Percentiles rank a stretch among this genome's conserved stretches.
Evolutionary conservation across 2,329 filamentous ascomycete genomes (phyloP).

Genomic region (Aureobasidium sp.): DNA sequence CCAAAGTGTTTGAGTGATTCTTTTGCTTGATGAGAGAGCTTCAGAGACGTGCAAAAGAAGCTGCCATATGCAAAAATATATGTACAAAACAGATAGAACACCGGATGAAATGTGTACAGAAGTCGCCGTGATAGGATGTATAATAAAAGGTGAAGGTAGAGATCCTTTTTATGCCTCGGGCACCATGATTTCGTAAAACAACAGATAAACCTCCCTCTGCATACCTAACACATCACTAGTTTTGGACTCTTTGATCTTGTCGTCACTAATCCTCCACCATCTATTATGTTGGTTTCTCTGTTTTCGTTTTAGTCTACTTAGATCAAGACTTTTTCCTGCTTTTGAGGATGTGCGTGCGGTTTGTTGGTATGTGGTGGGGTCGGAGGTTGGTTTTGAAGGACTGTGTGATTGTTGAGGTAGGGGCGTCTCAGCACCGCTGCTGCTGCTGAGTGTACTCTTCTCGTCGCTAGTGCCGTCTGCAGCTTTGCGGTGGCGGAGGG

Average conservation of each 20-base stretch:
- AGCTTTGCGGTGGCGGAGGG: not conserved
- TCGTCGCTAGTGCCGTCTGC: not conserved
- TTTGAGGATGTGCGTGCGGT: constrained; percentile 2
- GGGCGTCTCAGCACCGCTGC: not conserved
- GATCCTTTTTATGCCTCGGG: not conserved
- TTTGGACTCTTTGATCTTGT: constrained; percentile 91
- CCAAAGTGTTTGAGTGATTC: no score
- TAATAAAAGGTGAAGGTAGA: not conserved
- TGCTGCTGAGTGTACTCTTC: not conserved
- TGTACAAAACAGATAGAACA: not conserved
- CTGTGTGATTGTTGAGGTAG: not conserved
- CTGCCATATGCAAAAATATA: not conserved
- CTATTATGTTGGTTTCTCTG: constrained; percentile 57
- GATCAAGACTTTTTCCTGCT: not conserved
- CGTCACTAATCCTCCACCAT: constrained; percentile 98
- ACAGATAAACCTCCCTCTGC: constrained; percentile 90
- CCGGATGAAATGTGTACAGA: not conserved
- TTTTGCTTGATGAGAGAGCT: no score
- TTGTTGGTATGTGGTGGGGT: not conserved
- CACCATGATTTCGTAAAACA: constrained; percentile 84
- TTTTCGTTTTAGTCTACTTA: constrained; percentile 12
- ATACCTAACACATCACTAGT: constrained; percentile 84
- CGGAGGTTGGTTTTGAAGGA: not conserved
- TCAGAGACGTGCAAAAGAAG: not conserved
- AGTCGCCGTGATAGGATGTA: not conserved